phyloP scores from a whole-genome alignment of 805 yeast species.

The Kluyveromyces lactis region DNA sequence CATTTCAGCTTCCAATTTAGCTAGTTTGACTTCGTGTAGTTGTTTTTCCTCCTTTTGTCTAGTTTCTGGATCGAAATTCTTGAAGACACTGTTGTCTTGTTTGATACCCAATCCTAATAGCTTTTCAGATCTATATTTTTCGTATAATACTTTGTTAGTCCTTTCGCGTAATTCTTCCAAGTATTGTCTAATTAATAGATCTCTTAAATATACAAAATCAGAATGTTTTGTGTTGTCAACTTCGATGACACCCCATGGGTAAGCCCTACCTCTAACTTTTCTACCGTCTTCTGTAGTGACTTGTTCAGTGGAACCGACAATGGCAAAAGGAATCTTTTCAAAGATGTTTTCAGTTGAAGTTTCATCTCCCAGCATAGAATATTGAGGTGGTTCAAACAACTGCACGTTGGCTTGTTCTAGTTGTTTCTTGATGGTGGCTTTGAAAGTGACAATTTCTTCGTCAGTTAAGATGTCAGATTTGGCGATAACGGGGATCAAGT shows the following conservation, averaged over 20 bases:
- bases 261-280: constrained; percentile 78
- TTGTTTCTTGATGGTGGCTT: constrained; percentile 70
- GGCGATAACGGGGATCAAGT: constrained; percentile 89
- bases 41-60: constrained; percentile 92
- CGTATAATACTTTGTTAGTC: constrained; percentile 71
- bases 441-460: constrained; percentile 72
- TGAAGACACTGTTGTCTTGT: constrained; percentile 90
- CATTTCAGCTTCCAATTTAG: constrained; percentile 95
- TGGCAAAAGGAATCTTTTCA: constrained; percentile 80
- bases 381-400: constrained; percentile 67
- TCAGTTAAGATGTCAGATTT: constrained; percentile 89
- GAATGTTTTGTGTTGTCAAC: constrained; percentile 91
- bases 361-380: constrained; percentile 82
- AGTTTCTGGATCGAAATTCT: constrained; percentile 85
- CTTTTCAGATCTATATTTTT: constrained; percentile 81
- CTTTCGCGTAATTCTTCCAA: constrained; percentile 89
- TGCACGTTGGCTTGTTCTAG: constrained; percentile 65
- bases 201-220: constrained; percentile 84
- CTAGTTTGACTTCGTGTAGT: constrained; percentile 86
- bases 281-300: constrained; percentile 68
- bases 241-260: constrained; percentile 97
- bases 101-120: constrained; percentile 74
- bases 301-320: constrained; percentile 78
- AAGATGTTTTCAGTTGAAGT: constrained; percentile 56
- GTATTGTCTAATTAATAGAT: constrained; percentile 79